phyloP scores from a whole-genome alignment of 176 grass and related monocot genomes.

The Thalia dealbata region DNA sequence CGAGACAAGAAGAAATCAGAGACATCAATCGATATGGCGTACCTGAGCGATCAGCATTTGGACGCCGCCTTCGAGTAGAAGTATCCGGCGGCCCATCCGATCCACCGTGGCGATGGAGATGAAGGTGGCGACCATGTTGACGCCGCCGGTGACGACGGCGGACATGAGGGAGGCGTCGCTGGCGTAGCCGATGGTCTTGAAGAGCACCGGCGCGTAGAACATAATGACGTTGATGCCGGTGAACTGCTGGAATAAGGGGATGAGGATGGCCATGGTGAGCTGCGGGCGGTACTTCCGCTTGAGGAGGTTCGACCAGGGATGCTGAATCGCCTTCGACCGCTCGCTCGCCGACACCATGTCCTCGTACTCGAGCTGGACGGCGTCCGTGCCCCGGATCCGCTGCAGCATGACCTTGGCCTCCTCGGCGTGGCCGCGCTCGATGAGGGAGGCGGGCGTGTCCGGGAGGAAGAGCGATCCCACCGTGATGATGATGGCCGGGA shows the following conservation, averaged over 20 bases:
- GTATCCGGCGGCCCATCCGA: slow-evolving; percentile 25
- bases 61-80: slow-evolving; percentile 42
- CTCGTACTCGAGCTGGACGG: slow-evolving; percentile 42
- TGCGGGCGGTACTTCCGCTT: slow-evolving; percentile 37
- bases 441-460: not conserved
- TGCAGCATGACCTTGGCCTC: slow-evolving; percentile 32
- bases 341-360: slow-evolving; percentile 47
- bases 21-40: too few relatives aligned
- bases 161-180: slow-evolving; percentile 57
- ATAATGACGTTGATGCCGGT: slow-evolving; percentile 70
- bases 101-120: slow-evolving; percentile 45
- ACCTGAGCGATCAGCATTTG: slow-evolving; percentile 50
- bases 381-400: slow-evolving; percentile 35
- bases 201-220: slow-evolving; percentile 68
- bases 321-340: slow-evolving; percentile 30
- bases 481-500: not conserved
- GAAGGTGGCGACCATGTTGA: slow-evolving; percentile 53
- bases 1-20: too few relatives aligned
- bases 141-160: slow-evolving; percentile 47
- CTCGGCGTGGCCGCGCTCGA: not conserved
- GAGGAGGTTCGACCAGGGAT: slow-evolving; percentile 51
- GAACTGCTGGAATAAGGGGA: slow-evolving; percentile 71
- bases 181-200: slow-evolving; percentile 50
- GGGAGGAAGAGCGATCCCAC: not conserved
- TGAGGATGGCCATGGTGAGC: slow-evolving; percentile 45